Evolutionary conservation across 164 flowering plant genomes (phyloP).

Genomic region (Litsea cubeba): DNA sequence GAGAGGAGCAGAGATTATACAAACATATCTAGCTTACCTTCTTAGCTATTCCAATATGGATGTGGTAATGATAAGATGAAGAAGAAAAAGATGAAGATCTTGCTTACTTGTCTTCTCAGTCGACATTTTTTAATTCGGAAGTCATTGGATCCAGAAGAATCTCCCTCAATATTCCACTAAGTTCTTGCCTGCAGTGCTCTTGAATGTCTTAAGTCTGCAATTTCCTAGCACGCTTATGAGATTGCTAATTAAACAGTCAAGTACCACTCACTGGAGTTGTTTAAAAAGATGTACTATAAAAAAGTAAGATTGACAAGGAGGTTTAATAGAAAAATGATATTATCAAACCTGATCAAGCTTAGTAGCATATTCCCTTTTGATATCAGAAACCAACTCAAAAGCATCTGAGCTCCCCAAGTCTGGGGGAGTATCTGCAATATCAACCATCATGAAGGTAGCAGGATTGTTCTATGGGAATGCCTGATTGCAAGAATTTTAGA

Average conservation of each 20-base stretch:
- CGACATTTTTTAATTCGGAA: conserved; percentile 35
- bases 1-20: background rate
- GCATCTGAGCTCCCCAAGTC: conserved; percentile 48
- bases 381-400: conserved; percentile 53
- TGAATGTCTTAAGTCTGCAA: conserved; percentile 76
- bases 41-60: too few relatives aligned
- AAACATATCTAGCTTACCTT: conserved; percentile 2
- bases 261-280: background rate
- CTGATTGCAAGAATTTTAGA: conserved; percentile 22
- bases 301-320: background rate
- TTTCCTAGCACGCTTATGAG: conserved; percentile 66
- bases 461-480: conserved; percentile 33
- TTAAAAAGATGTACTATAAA: too few relatives aligned
- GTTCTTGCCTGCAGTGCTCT: conserved; percentile 71
- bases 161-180: conserved; percentile 63
- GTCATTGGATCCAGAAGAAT: conserved; percentile 58
- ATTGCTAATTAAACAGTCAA: conserved; percentile 35
- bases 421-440: conserved; percentile 38
- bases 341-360: conserved; percentile 61
- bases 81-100: too few relatives aligned
- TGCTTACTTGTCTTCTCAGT: conserved; percentile 40
- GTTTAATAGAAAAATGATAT: background rate
- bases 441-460: conserved; percentile 14
- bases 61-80: too few relatives aligned
- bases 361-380: conserved; percentile 59